phyloP scores from a whole-genome alignment of 2,329 filamentous ascomycete genomes.

The Alternaria angustiovoidea region DNA sequence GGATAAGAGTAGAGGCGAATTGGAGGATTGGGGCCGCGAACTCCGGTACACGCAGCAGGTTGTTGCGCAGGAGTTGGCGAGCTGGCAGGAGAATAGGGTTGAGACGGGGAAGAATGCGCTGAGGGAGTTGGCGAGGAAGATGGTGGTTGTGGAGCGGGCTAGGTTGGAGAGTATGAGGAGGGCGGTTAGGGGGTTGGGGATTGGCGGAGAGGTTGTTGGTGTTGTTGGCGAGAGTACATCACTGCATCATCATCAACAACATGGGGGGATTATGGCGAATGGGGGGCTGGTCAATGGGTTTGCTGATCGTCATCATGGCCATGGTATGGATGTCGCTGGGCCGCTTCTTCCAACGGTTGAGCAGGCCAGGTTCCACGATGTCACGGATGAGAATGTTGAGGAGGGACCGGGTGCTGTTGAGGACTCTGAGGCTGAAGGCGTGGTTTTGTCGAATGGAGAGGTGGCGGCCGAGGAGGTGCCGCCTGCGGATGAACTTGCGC shows the following conservation, averaged over 20 bases:
- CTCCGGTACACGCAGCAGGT: slow-evolving; percentile 92
- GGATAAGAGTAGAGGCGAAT: slow-evolving; percentile 72
- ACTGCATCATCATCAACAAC: no score
- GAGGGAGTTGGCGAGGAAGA: slow-evolving; percentile 76
- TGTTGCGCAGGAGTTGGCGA: slow-evolving; percentile 88
- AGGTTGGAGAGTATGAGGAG: slow-evolving; percentile 81
- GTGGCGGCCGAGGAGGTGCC: slow-evolving; percentile 12
- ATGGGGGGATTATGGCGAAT: no score
- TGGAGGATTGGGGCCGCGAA: slow-evolving; percentile 78
- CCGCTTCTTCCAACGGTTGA: slow-evolving; percentile 4
- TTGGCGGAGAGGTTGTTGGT: neutral
- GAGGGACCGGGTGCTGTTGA: slow-evolving; percentile 24
- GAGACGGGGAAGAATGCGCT: slow-evolving; percentile 78
- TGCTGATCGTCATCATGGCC: neutral
- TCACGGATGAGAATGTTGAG: slow-evolving; percentile 15
- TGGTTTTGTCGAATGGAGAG: slow-evolving; percentile 24
- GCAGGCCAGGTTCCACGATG: slow-evolving; percentile 1
- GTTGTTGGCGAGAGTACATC: no score
- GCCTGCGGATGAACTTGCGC: slow-evolving; percentile 5
- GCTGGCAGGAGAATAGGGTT: slow-evolving; percentile 91
- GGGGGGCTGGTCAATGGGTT: neutral
- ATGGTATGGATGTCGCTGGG: neutral
- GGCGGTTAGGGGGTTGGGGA: slow-evolving; percentile 68
- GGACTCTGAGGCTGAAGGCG: slow-evolving; percentile 10
- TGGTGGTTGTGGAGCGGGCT: slow-evolving; percentile 81